Conservation (phyloP, 805 yeast genomes). For the Myxozyma sirexii region DNA sequence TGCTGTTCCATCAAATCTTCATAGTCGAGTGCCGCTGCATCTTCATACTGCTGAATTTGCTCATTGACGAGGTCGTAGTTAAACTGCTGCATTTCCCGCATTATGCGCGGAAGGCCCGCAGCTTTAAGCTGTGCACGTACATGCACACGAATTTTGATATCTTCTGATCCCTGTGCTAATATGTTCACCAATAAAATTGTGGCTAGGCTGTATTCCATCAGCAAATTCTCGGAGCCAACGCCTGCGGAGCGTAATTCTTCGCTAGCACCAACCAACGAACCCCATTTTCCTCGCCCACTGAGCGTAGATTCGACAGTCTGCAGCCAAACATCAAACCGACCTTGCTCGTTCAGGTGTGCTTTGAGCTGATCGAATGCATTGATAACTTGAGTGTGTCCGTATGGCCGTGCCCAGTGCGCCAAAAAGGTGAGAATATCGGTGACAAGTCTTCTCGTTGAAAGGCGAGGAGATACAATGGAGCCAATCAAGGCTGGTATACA, state of each 20-base stretch:
- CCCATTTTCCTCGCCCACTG: slow-evolving; percentile 86
- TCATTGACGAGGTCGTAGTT: slow-evolving; percentile 63
- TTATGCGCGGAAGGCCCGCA: slow-evolving; percentile 57
- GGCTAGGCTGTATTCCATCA: slow-evolving; percentile 70
- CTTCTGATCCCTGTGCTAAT: slow-evolving; percentile 46
- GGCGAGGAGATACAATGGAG: slow-evolving; percentile 71
- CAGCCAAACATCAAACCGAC: slow-evolving; percentile 73
- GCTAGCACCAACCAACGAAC: slow-evolving; percentile 89
- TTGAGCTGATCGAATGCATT: slow-evolving; percentile 54
- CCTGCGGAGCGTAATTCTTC: slow-evolving; percentile 69
- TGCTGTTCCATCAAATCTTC: slow-evolving; percentile 48
- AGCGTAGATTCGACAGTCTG: slow-evolving; percentile 64
- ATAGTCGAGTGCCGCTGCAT: slow-evolving; percentile 58
- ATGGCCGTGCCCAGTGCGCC: slow-evolving; percentile 49
- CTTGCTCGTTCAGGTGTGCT: slow-evolving; percentile 46
- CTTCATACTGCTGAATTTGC: slow-evolving; percentile 65
- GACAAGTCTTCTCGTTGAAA: slow-evolving; percentile 75
- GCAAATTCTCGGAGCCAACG: slow-evolving; percentile 56
- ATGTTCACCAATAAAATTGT: slow-evolving; percentile 73
- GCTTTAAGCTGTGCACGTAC: slow-evolving; percentile 63
- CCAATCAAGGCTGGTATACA: slow-evolving; percentile 66
- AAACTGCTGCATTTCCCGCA: slow-evolving; percentile 55
- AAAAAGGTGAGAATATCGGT: slow-evolving; percentile 72
- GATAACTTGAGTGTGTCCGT: slow-evolving; percentile 60
- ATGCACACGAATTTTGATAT: slow-evolving; percentile 50